phyloP scores from a whole-genome alignment of 2,329 filamentous ascomycete species.

The Lomentospora prolificans region DNA sequence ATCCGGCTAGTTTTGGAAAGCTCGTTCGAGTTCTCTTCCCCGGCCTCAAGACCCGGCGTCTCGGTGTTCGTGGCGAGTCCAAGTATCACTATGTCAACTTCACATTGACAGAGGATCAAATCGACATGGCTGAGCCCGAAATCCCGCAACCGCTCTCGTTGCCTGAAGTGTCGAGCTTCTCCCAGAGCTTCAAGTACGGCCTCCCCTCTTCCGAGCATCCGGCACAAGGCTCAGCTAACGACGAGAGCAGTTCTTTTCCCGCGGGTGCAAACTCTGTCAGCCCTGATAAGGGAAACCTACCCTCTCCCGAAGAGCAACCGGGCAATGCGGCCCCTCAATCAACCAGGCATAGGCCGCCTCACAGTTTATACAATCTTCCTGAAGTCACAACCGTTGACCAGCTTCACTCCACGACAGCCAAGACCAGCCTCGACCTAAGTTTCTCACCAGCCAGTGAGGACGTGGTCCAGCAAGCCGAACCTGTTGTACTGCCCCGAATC shows the following conservation, averaged over 20 bases:
- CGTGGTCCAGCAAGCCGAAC: conserved; percentile 44
- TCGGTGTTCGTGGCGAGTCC: conserved; percentile 91
- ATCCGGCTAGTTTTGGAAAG: conserved; percentile 96
- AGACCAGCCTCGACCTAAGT: conserved; percentile 48
- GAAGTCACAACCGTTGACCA: conserved; percentile 47
- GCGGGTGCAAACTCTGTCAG: neutral
- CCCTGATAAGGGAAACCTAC: neutral
- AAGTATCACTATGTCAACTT: conserved; percentile 92
- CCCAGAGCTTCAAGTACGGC: conserved; percentile 41
- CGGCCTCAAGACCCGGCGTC: conserved; percentile 79
- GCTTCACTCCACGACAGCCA: conserved; percentile 46
- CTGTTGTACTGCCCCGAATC: conserved; percentile 76
- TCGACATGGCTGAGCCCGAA: conserved; percentile 34
- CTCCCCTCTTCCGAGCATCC: neutral
- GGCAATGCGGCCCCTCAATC: neutral
- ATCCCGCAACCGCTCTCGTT: conserved; percentile 38
- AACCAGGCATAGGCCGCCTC: neutral
- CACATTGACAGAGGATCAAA: conserved; percentile 46
- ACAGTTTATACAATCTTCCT: conserved; percentile 45
- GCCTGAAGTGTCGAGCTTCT: conserved; percentile 35
- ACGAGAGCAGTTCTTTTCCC: neutral
- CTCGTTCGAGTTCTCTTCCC: conserved; percentile 93
- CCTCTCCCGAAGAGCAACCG: neutral
- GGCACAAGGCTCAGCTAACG: neutral
- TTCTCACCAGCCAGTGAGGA: conserved; percentile 51